These are phyloP conservation scores for Zasmidium cellare DNA, from an alignment of 2,329 filamentous ascomycete genomes.

Conservation along the genomic window DNA sequence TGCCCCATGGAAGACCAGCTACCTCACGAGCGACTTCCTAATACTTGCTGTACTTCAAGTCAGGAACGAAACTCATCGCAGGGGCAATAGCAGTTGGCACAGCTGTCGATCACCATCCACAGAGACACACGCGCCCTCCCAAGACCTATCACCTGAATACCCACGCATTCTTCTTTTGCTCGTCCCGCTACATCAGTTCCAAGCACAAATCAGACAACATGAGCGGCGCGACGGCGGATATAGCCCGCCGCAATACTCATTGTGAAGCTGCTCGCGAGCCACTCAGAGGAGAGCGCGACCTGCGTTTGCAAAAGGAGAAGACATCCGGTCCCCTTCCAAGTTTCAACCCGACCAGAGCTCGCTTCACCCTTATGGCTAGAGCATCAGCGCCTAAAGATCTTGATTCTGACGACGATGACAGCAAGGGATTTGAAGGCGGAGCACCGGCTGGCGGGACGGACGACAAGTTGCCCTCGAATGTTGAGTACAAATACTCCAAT, in stretches of 20 bases:
- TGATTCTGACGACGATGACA: constrained; percentile 8
- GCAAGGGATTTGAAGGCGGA: not conserved
- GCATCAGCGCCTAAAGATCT: not conserved
- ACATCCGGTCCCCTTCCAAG: constrained; percentile 46
- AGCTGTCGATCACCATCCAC: too few relatives aligned
- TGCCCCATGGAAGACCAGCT: too few relatives aligned
- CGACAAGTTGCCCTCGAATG: constrained; percentile 6
- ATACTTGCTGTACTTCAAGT: too few relatives aligned
- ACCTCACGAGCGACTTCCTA: too few relatives aligned
- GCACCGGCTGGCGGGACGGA: not conserved
- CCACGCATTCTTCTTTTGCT: not conserved
- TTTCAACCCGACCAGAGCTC: constrained; percentile 52
- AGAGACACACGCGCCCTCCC: too few relatives aligned
- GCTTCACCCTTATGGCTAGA: constrained; percentile 23
- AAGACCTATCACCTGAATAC: not conserved
- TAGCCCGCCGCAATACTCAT: constrained; percentile 29
- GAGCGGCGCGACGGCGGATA: constrained; percentile 2
- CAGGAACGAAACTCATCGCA: too few relatives aligned
- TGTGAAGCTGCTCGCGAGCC: constrained; percentile 33
- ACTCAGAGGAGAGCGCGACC: constrained; percentile 21
- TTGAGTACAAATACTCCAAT: constrained; percentile 41
- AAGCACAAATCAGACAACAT: not conserved
- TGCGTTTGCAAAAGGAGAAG: constrained; percentile 25
- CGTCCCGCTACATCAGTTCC: not conserved
- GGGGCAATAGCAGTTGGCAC: too few relatives aligned